phyloP scores from a whole-genome alignment of 2,329 filamentous ascomycete genomes.

The Aspergillus sp. region DNA sequence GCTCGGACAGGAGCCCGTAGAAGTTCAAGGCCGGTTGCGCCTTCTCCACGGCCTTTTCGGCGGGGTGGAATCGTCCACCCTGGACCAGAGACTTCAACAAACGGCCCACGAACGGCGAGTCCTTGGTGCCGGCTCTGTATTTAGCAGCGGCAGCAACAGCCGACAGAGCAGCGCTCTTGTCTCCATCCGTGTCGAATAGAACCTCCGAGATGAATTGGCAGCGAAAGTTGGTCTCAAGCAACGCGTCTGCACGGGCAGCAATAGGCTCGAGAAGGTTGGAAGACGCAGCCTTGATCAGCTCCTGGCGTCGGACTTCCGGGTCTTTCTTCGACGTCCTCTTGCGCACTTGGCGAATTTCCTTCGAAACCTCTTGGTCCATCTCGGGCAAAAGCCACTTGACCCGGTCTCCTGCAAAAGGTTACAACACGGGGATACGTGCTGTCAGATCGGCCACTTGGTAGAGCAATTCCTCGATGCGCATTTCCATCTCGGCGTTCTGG shows the following conservation, averaged over 20 bases:
- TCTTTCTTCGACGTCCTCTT: no score
- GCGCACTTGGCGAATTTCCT: no score
- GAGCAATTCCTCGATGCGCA: no score
- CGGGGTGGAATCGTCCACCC: slow-evolving; percentile 80
- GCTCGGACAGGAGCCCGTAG: slow-evolving; percentile 74
- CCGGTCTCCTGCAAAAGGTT: no score
- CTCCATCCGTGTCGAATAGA: slow-evolving; percentile 71
- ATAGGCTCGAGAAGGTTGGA: slow-evolving; percentile 74
- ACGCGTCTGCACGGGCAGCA: slow-evolving; percentile 62
- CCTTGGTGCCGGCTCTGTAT: slow-evolving; percentile 52
- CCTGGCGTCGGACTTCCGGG: no score
- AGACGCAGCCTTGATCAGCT: no score
- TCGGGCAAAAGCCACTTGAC: no score
- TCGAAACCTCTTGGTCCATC: no score
- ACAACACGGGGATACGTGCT: no score
- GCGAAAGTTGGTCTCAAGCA: slow-evolving; percentile 76
- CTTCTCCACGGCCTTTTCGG: slow-evolving; percentile 67
- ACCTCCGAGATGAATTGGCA: slow-evolving; percentile 84
- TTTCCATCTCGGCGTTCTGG: no score
- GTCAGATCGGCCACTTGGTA: no score
- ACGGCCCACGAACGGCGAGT: slow-evolving; percentile 68
- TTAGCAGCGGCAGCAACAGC: slow-evolving; percentile 58
- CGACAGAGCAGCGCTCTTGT: slow-evolving; percentile 70
- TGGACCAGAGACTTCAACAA: slow-evolving; percentile 90
- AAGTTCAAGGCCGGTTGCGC: slow-evolving; percentile 78